Evolutionary conservation across 2,329 filamentous ascomycete genomes (phyloP).

Genomic region (Venturia effusa): DNA sequence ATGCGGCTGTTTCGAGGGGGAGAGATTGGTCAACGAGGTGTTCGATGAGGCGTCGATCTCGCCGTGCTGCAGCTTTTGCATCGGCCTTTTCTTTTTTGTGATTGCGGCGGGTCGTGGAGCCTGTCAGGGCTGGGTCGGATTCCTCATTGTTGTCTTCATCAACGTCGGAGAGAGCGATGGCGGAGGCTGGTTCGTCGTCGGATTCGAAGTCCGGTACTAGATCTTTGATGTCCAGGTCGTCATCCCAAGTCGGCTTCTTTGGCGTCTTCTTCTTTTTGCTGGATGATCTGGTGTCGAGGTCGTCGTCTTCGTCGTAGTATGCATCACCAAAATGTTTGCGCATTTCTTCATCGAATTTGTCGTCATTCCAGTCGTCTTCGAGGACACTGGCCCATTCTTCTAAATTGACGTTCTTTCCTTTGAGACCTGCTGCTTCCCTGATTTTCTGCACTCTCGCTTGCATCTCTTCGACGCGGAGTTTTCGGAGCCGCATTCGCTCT

Average conservation of each 20-base stretch:
- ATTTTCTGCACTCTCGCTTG: slow-evolving; percentile 80
- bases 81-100: slow-evolving; percentile 52
- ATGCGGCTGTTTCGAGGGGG: slow-evolving; percentile 52
- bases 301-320: slow-evolving; percentile 54
- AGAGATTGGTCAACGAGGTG: slow-evolving; percentile 74
- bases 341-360: slow-evolving; percentile 88
- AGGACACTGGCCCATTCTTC: slow-evolving; percentile 79
- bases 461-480: slow-evolving; percentile 82
- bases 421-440: slow-evolving; percentile 75
- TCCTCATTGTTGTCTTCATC: slow-evolving; percentile 31
- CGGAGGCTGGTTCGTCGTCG: slow-evolving; percentile 35
- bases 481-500: slow-evolving; percentile 73
- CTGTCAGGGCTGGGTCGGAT: slow-evolving; percentile 32
- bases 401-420: slow-evolving; percentile 54
- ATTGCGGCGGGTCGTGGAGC: slow-evolving; percentile 31
- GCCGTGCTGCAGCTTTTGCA: slow-evolving; percentile 62
- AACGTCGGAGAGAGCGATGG: slow-evolving; percentile 46
- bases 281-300: slow-evolving; percentile 34
- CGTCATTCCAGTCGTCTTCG: slow-evolving; percentile 79
- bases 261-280: slow-evolving; percentile 40
- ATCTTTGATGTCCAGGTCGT: slow-evolving; percentile 95
- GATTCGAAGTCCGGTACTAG: slow-evolving; percentile 79
- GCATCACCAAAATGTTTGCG: slow-evolving; percentile 74
- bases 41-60: slow-evolving; percentile 75
- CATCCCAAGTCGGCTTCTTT: slow-evolving; percentile 87